phyloP scores from a whole-genome alignment of 768 basidiomycete genomes.

The Hemileccinum rubropunctum region DNA sequence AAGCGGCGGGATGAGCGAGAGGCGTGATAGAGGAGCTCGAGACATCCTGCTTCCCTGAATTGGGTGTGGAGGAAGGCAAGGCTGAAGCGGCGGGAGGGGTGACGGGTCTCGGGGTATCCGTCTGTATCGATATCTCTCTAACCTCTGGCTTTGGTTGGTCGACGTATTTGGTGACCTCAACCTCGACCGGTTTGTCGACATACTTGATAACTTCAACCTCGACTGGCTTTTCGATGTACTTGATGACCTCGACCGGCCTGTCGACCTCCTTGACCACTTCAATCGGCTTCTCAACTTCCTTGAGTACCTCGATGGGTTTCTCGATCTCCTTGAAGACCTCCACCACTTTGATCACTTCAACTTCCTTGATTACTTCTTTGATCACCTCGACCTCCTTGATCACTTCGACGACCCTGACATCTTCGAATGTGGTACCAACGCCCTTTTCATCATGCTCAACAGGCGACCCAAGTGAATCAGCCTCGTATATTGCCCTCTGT shows the following conservation, averaged over 20 bases:
- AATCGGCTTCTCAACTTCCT: constrained; percentile 19
- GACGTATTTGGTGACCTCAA: constrained; percentile 20
- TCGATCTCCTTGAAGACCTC: constrained; percentile 28
- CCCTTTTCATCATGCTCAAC: constrained; percentile 53
- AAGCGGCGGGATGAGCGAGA: constrained; percentile 32
- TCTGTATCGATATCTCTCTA: constrained; percentile 77
- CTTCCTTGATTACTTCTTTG: constrained; percentile 30
- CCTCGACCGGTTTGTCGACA: constrained; percentile 34
- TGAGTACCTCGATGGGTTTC: constrained; percentile 24
- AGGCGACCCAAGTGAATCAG: constrained; percentile 11
- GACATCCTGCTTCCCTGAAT: constrained; percentile 21
- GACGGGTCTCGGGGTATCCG: constrained; percentile 48
- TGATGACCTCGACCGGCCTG: constrained; percentile 37
- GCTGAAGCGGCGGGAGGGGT: constrained; percentile 32
- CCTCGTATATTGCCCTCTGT: constrained; percentile 1
- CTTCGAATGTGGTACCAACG: constrained; percentile 33
- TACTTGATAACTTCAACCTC: constrained; percentile 29
- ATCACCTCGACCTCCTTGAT: constrained; percentile 30
- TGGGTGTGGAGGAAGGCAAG: constrained; percentile 24
- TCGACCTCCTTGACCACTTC: constrained; percentile 26
- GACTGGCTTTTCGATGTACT: constrained; percentile 24
- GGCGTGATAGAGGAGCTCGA: constrained; percentile 33
- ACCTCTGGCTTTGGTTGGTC: constrained; percentile 58
- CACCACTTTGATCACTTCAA: constrained; percentile 35
- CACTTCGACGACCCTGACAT: constrained; percentile 30